phyloP scores from a whole-genome alignment of 306 rosid genomes.

The Corylus heterophylla region DNA sequence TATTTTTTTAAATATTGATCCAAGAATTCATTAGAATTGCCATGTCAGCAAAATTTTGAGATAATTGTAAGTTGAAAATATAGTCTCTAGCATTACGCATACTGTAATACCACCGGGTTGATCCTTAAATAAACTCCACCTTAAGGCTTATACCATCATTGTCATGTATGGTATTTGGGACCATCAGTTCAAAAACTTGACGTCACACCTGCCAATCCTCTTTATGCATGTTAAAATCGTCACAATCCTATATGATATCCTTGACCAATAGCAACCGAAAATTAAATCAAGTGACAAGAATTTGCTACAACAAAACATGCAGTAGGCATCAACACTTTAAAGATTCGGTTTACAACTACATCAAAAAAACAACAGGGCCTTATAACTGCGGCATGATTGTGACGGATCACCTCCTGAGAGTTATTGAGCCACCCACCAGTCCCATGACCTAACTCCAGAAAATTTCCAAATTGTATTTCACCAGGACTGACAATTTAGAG shows the following conservation, averaged over 20 bases:
- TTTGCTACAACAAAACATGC: neutral
- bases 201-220: neutral
- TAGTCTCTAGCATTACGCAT: too few relatives aligned
- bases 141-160: too few relatives aligned
- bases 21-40: too few relatives aligned
- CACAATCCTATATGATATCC: neutral
- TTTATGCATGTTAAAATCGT: neutral
- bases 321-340: neutral
- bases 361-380: neutral
- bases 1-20: too few relatives aligned
- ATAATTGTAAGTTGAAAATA: too few relatives aligned
- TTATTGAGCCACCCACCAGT: neutral
- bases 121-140: too few relatives aligned
- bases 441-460: neutral
- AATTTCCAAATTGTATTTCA: neutral
- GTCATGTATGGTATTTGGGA: too few relatives aligned
- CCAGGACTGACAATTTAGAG: neutral
- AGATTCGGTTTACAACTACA: neutral
- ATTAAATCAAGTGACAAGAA: neutral
- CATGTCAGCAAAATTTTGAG: too few relatives aligned
- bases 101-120: too few relatives aligned
- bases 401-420: slow-evolving; percentile 1
- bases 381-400: slow-evolving; percentile 9
- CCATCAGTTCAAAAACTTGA: neutral
- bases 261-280: neutral